Base-by-base conservation (phyloP, 2,329 filamentous ascomycete species). In the Fusarium sp. region DNA sequence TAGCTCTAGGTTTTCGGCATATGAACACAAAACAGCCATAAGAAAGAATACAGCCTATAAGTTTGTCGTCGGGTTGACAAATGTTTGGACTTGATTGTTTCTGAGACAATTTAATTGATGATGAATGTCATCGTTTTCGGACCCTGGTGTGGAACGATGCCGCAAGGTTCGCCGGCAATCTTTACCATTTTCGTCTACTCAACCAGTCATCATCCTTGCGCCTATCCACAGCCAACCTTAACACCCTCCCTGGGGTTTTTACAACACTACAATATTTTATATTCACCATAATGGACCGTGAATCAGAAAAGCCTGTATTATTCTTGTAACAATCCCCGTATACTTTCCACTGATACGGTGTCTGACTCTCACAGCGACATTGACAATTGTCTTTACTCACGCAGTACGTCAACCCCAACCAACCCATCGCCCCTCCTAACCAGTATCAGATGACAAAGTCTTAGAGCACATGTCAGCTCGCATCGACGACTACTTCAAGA, bases 311-410 rank as follows among this genome's bases (percentile, higher is more conserved):
- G 57, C 78, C 78, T 6, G 80, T 83, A 4, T 56, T 83, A 6
- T 83, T 82, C 73, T 82, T 82, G 81, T 82, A 66, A 23, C 0
- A 1, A 8, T 13, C 4, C 5, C 9, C 4, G 7, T 10, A 2
- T 1, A 2, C 0, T 7, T 1, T 2, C 13, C 30, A 15, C 30
- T 33, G 0, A 11, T 1, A 14, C 1, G 6, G 11, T 1, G 0
- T 6, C 64, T 69, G 41, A 70, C 32, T 9, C 2, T 2, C 11
- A 87, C 78, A 98, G 97, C 76, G 96, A 99, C 76, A 98, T 99
- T 75, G 96, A 99, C 83, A 99, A 99, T 77, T 99, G 96, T 80
- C 87, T 98, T 50, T 97, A 97, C 76, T 89, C 94, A 1, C 93
- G 91, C 79, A 94, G 92, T 93, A 75, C 78, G 86, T 60, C 13